Conservation (phyloP, 768 basidiomycete genomes). For the Auricularia auricula-judae region DNA sequence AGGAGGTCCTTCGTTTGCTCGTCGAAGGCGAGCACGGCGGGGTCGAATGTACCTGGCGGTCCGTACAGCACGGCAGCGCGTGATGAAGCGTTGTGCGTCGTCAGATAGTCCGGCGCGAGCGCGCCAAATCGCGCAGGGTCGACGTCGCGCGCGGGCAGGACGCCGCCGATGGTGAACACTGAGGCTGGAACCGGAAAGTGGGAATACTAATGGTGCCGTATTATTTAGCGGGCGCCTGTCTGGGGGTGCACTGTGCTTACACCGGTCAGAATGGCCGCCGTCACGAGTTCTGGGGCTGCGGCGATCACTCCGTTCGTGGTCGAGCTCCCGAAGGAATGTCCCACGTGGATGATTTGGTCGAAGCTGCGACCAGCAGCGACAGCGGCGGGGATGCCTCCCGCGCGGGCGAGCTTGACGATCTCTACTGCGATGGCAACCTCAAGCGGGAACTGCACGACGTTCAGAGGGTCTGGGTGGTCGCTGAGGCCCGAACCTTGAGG, state of each 20-base stretch:
- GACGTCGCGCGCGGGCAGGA: not conserved
- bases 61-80: conserved; percentile 2
- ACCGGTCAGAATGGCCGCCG: not conserved
- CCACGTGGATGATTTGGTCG: not conserved
- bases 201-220: not conserved
- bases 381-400: not conserved
- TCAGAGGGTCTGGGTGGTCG: not conserved
- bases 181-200: not conserved
- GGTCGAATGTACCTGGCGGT: conserved; percentile 6
- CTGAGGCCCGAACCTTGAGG: not conserved
- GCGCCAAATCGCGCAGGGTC: not conserved
- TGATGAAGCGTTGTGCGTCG: not conserved
- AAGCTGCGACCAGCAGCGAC: not conserved
- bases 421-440: not conserved
- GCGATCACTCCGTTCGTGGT: not conserved
- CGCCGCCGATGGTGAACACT: not conserved
- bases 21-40: conserved; percentile 2
- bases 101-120: not conserved
- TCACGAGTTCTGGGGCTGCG: not conserved
- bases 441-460: not conserved
- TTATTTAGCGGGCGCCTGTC: not conserved
- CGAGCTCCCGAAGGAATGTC: not conserved
- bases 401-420: not conserved
- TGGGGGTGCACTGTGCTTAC: not conserved
- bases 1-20: conserved; percentile 1